phyloP scores from a whole-genome alignment of 2,329 filamentous ascomycete species.

The Aspergillus nomiae region DNA sequence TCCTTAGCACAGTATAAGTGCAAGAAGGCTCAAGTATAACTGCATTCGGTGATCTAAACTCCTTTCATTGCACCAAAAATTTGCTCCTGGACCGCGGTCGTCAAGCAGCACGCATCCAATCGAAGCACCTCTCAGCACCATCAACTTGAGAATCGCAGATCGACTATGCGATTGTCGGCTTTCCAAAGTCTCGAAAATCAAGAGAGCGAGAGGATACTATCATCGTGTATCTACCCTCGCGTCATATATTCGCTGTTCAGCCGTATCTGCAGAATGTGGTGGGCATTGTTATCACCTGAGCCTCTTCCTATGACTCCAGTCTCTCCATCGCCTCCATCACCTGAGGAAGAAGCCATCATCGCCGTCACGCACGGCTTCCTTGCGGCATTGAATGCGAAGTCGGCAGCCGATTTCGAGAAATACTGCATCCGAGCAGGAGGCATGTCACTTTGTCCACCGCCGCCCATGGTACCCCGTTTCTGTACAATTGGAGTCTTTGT shows the following conservation, averaged over 20 bases:
- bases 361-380: conserved; percentile 33
- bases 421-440: conserved; percentile 37
- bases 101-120: neutral
- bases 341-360: conserved; percentile 29
- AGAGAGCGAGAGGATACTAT: neutral
- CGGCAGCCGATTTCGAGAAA: conserved; percentile 34
- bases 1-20: neutral
- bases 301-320: neutral
- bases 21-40: neutral
- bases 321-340: conserved; percentile 4
- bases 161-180: neutral
- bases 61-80: neutral
- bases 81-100: neutral
- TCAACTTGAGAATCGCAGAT: neutral
- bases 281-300: conserved; percentile 13
- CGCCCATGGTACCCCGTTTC: conserved; percentile 33
- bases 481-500: conserved; percentile 39
- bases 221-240: neutral
- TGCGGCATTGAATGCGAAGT: conserved; percentile 32
- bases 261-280: conserved; percentile 16
- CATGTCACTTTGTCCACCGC: conserved; percentile 37
- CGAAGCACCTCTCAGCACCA: neutral
- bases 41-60: neutral
- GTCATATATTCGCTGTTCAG: neutral
- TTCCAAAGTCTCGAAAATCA: neutral